A percentile compares a stretch with the other conserved stretches of the same genome.
Evolutionary conservation across 108 stramenopile species (phyloP).

Genomic region (Asterionellopsis glacialis): DNA sequence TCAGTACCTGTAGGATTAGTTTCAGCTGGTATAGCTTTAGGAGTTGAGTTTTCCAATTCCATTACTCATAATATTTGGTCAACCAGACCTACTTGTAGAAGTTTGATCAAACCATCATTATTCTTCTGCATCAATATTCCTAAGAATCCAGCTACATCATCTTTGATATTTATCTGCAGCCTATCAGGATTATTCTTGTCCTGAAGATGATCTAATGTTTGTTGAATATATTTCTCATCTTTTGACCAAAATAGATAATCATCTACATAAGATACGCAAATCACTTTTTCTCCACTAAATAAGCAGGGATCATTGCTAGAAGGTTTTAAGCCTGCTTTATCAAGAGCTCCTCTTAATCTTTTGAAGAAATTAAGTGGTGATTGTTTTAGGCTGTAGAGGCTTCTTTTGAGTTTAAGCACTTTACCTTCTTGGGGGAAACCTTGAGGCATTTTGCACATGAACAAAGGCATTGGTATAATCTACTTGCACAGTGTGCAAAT

Average conservation of each 20-base stretch:
- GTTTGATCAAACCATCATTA: too few relatives aligned
- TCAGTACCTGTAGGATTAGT: too few relatives aligned
- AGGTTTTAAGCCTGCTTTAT: conserved; percentile 6
- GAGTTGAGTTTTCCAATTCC: too few relatives aligned
- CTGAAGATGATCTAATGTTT: too few relatives aligned
- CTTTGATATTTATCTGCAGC: too few relatives aligned
- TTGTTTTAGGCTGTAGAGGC: conserved; percentile 11
- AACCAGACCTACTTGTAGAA: too few relatives aligned
- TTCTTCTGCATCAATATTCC: too few relatives aligned
- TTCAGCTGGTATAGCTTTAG: too few relatives aligned
- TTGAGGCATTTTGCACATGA: conserved; percentile 19
- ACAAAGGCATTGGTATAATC: conserved; percentile 14
- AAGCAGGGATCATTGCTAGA: conserved; percentile 33
- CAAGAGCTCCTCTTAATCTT: conserved; percentile 2
- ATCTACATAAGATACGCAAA: conserved; percentile 32
- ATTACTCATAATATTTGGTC: background rate
- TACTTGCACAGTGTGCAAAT: background rate
- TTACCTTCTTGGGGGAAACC: conserved; percentile 1
- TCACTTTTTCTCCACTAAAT: conserved; percentile 13
- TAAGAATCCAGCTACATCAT: too few relatives aligned
- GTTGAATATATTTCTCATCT: too few relatives aligned
- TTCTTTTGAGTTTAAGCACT: background rate
- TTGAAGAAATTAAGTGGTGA: conserved; percentile 18
- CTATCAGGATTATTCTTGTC: too few relatives aligned
- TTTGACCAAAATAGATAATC: too few relatives aligned